Evolutionary conservation across 805 yeast genomes (phyloP).

Genomic region (Lipomyces chichibuensis): DNA sequence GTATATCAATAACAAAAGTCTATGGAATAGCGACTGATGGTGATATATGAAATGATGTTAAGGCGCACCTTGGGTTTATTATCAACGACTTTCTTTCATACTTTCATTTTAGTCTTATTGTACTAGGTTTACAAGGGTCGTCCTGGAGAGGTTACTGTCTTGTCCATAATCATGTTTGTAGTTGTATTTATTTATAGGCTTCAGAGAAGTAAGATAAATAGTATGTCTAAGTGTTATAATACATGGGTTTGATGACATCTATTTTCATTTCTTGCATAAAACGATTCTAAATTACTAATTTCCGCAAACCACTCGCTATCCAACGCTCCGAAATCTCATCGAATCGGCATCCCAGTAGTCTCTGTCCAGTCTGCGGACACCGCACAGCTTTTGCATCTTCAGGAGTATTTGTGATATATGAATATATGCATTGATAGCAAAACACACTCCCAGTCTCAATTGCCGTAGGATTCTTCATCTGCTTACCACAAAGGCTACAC

Average conservation of each 20-base stretch:
- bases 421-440: conserved; percentile 83
- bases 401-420: conserved; percentile 55
- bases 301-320: conserved; percentile 70
- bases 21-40: not conserved
- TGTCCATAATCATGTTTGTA: not conserved
- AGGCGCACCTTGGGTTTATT: not conserved
- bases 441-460: conserved; percentile 91
- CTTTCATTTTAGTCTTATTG: not conserved
- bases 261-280: conserved; percentile 1
- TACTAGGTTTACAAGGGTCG: not conserved
- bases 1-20: not conserved
- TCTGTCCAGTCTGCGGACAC: conserved; percentile 82
- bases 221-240: not conserved
- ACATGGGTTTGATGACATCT: not conserved
- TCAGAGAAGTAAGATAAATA: not conserved
- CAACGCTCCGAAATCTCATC: conserved; percentile 61
- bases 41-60: not conserved
- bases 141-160: not conserved
- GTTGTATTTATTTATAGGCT: not conserved
- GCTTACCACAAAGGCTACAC: conserved; percentile 73
- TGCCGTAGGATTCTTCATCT: conserved; percentile 75
- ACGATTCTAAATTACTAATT: conserved; percentile 59
- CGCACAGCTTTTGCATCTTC: conserved; percentile 56
- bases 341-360: conserved; percentile 70
- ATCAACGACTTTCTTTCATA: not conserved